A percentile compares a stretch with the other conserved stretches of the same genome.
phyloP scores from a whole-genome alignment of 106 monocot species.

The Amphibolis antarctica region DNA sequence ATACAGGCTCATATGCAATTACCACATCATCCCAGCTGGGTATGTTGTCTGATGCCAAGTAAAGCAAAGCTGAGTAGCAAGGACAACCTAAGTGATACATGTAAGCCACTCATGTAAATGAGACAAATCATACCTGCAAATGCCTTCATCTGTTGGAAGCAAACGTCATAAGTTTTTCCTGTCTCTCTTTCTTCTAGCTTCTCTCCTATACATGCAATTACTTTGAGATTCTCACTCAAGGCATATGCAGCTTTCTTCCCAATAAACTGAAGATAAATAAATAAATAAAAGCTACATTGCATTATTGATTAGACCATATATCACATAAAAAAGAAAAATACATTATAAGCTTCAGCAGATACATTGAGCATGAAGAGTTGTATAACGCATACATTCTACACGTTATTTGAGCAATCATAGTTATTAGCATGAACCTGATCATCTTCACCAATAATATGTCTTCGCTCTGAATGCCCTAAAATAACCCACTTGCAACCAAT shows the following conservation, averaged over 20 bases:
- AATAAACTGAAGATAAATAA: slow-evolving; percentile 55
- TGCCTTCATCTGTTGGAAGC: slow-evolving; percentile 82
- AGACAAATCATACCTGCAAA: slow-evolving; percentile 54
- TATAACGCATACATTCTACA: not conserved
- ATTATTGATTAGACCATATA: not conserved
- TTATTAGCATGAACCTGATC: slow-evolving; percentile 40
- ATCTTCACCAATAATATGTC: slow-evolving; percentile 90
- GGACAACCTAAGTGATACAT: not conserved
- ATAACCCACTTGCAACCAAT: slow-evolving; percentile 97
- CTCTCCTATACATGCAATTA: slow-evolving; percentile 98
- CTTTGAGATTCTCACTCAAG: slow-evolving; percentile 74
- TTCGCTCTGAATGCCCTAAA: slow-evolving; percentile 92
- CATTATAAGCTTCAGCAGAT: too few species aligned
- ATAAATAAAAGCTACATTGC: not conserved
- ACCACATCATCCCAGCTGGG: slow-evolving; percentile 76
- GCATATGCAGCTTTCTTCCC: slow-evolving; percentile 99
- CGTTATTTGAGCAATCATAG: not conserved
- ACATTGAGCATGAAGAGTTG: not conserved
- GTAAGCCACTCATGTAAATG: not conserved
- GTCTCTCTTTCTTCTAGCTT: slow-evolving; percentile 93
- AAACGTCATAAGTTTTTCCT: slow-evolving; percentile 97
- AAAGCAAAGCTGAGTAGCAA: not conserved
- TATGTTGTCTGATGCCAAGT: slow-evolving; percentile 43
- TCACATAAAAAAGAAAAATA: not conserved
- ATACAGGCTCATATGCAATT: slow-evolving; percentile 97